Base-by-base conservation (phyloP, 257 asterid species). In the Solanum bulbocastanum region DNA sequence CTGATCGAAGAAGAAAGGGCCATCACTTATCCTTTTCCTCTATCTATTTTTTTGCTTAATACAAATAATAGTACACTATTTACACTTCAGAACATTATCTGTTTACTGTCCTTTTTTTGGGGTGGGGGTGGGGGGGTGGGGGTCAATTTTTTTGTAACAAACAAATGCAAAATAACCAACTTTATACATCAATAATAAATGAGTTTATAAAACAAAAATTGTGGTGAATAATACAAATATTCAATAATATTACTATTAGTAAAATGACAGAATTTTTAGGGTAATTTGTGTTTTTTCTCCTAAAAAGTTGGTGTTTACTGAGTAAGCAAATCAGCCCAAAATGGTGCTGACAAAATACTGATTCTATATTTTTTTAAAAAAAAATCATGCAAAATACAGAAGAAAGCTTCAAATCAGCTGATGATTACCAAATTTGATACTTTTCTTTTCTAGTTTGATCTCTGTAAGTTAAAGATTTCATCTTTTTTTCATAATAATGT, bases 1-100 rank as follows among this genome's bases (percentile, higher is more conserved):
- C 89, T 89, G 66, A 93, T 72, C 35, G 90, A 89, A 75, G 91
- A 87, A 92, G 92, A 87, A 52, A 52, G 16, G 89, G 96, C 95
- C 98, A 94, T 95, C 36, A 76, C 89, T 30, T 89, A 46, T 88
- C 32, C 22, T 7, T 52, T 75, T 30, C n/a, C 82, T 58, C 88
- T 69, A 56, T 65, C 78, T 88, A 83, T 44, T 1, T 60, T 74
- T 6, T 49, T 60, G 37, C 65, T 88, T 86, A 37, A 40, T 60
- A 87, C 52, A 14, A 40, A 27, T 42, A 42, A 20, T 13, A 78
- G 15, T 42, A 46, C 37, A 46, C 62, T 42, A 13, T 78, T 42
- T 78, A 42, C 39, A 44, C 10, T 79, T 27, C 3, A 46, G 27
- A 81, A 35, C 68, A 30, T 81, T 81, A 81, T 46, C 69, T 30